Conservation (phyloP, 2,329 filamentous ascomycete genomes). For the Lachnellula cervina region DNA sequence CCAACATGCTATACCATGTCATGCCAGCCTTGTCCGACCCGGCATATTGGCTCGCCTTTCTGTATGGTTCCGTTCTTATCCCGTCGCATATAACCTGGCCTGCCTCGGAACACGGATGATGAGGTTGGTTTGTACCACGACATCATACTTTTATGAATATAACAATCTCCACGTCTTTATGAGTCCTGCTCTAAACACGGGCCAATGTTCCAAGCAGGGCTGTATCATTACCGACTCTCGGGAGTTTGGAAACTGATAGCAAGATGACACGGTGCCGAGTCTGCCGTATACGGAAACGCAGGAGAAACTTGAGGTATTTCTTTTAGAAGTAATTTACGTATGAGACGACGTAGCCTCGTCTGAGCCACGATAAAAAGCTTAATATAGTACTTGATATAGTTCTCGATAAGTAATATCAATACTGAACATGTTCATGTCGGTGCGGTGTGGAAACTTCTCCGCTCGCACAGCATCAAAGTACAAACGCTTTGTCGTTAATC, state of each 20-base stretch:
- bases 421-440: too few species aligned
- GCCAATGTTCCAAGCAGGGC: background rate
- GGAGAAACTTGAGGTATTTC: background rate
- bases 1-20: too few species aligned
- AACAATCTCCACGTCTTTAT: background rate
- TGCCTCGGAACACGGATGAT: background rate
- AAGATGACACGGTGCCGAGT: slow-evolving; percentile 2
- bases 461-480: too few species aligned
- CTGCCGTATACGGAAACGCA: background rate
- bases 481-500: background rate
- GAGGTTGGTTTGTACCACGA: background rate
- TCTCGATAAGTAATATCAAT: too few species aligned
- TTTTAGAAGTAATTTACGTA: too few species aligned
- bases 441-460: too few species aligned
- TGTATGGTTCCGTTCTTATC: background rate
- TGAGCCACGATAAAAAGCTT: too few species aligned
- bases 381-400: too few species aligned
- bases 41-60: background rate
- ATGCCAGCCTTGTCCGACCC: background rate
- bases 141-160: background rate
- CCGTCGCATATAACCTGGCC: background rate
- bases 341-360: too few species aligned
- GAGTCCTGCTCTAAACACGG: background rate
- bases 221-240: background rate
- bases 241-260: background rate